Conservation (phyloP, 2,329 filamentous ascomycete genomes). For the Dactylellina cionopaga region DNA sequence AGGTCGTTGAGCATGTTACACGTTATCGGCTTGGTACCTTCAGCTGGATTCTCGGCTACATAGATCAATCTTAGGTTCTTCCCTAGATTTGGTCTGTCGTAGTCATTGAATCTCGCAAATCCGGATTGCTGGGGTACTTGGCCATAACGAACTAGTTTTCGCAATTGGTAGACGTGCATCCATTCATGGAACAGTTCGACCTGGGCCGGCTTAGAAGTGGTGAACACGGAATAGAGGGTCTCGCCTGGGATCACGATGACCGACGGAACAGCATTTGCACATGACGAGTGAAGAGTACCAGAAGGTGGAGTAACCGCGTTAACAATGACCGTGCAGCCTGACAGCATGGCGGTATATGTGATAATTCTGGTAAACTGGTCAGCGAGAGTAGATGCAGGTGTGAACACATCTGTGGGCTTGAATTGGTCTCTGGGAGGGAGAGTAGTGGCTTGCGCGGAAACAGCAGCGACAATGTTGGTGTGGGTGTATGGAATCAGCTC, state of each 20-base stretch:
- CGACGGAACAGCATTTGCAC: slow-evolving; percentile 79
- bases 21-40: slow-evolving; percentile 71
- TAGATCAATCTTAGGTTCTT: slow-evolving; percentile 84
- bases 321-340: slow-evolving; percentile 84
- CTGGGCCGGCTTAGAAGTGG: slow-evolving; percentile 69
- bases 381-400: slow-evolving; percentile 83
- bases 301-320: slow-evolving; percentile 84
- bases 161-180: slow-evolving; percentile 77
- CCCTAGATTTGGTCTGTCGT: slow-evolving; percentile 69
- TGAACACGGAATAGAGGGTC: slow-evolving; percentile 75
- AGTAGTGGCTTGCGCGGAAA: slow-evolving; percentile 79
- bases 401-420: slow-evolving; percentile 78
- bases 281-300: slow-evolving; percentile 77
- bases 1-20: slow-evolving; percentile 79
- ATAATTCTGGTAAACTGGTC: slow-evolving; percentile 81
- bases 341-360: slow-evolving; percentile 83
- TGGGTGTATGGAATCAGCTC: slow-evolving; percentile 86
- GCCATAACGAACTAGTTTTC: slow-evolving; percentile 74
- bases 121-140: slow-evolving; percentile 75
- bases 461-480: slow-evolving; percentile 82
- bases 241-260: slow-evolving; percentile 81
- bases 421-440: slow-evolving; percentile 80
- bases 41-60: slow-evolving; percentile 76
- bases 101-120: slow-evolving; percentile 71
- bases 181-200: slow-evolving; percentile 72